A percentile compares a stretch with the other conserved stretches of the same genome.
phyloP scores from a whole-genome alignment of 202 grass and related monocot species.

The Panicum hallii region DNA sequence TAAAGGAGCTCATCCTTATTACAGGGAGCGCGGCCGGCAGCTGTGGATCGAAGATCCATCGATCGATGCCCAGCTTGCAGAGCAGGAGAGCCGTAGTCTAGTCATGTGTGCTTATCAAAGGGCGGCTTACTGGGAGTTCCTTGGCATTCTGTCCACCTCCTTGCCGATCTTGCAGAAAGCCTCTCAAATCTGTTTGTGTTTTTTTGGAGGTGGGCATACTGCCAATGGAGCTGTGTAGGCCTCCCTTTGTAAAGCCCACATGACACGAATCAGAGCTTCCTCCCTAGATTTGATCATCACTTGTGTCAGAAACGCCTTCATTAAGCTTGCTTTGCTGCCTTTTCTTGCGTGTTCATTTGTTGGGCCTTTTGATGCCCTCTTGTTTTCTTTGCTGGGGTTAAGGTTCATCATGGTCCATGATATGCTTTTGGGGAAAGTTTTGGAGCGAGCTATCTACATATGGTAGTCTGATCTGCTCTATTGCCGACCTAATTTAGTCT shows the following conservation, averaged over 20 bases:
- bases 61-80: conserved; percentile 30
- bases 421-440: conserved; percentile 36
- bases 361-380: conserved; percentile 10
- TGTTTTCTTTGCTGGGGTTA: conserved; percentile 41
- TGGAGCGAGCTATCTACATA: conserved; percentile 1
- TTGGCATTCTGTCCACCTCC: conserved; percentile 99
- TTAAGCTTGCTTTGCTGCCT: conserved; percentile 30
- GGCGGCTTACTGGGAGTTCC: conserved; percentile 72
- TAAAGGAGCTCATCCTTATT: conserved; percentile 3
- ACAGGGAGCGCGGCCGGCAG: background rate
- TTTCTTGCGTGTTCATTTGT: conserved; percentile 15
- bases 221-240: conserved; percentile 95
- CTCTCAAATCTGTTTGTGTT: background rate
- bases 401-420: conserved; percentile 37
- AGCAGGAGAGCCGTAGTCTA: background rate
- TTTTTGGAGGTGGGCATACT: conserved; percentile 92
- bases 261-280: conserved; percentile 51
- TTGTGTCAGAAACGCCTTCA: conserved; percentile 40
- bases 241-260: conserved; percentile 90
- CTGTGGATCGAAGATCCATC: background rate
- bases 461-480: conserved; percentile 12
- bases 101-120: conserved; percentile 92
- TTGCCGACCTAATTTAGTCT: background rate
- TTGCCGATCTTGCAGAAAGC: conserved; percentile 17
- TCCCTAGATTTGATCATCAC: conserved; percentile 30